Evolutionary conservation across 495 filamentous ascomycete species (phyloP).

Genomic region (Arthonia radiata): DNA sequence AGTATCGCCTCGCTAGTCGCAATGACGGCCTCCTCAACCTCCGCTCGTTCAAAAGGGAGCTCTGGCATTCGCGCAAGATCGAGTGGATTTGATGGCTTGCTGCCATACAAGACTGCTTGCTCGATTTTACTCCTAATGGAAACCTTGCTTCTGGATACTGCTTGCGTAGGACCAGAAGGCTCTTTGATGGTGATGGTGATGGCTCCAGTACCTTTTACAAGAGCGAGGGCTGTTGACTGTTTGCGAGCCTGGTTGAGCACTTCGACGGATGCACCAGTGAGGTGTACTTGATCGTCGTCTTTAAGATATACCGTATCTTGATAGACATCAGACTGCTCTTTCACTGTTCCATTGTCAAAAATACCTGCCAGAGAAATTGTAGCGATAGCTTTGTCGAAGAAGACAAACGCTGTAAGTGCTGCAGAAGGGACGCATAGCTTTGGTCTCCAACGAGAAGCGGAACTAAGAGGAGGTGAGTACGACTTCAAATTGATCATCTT

Average conservation of each 20-base stretch:
- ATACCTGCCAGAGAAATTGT: slow-evolving; percentile 39
- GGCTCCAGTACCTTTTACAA: slow-evolving; percentile 61
- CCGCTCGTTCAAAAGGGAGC: slow-evolving; percentile 33
- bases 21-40: slow-evolving; percentile 56
- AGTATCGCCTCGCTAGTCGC: slow-evolving; percentile 64
- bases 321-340: slow-evolving; percentile 35
- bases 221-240: slow-evolving; percentile 39
- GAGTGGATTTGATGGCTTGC: slow-evolving; percentile 52
- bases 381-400: slow-evolving; percentile 51
- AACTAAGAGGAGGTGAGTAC: slow-evolving; percentile 24
- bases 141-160: slow-evolving; percentile 19
- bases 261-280: slow-evolving; percentile 23
- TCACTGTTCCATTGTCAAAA: slow-evolving; percentile 38
- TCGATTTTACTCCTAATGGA: slow-evolving; percentile 75
- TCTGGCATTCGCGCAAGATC: slow-evolving; percentile 42
- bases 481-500: too few relatives aligned
- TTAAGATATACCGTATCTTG: slow-evolving; percentile 62
- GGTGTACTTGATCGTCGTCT: slow-evolving; percentile 2
- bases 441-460: slow-evolving; percentile 24
- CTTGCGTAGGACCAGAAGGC: slow-evolving; percentile 15
- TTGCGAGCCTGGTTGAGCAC: slow-evolving; percentile 13
- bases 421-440: slow-evolving; percentile 56
- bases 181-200: slow-evolving; percentile 41
- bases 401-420: slow-evolving; percentile 53
- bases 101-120: slow-evolving; percentile 81